phyloP scores from a whole-genome alignment of 805 yeast genomes.

The Hanseniaspora taiwanica region DNA sequence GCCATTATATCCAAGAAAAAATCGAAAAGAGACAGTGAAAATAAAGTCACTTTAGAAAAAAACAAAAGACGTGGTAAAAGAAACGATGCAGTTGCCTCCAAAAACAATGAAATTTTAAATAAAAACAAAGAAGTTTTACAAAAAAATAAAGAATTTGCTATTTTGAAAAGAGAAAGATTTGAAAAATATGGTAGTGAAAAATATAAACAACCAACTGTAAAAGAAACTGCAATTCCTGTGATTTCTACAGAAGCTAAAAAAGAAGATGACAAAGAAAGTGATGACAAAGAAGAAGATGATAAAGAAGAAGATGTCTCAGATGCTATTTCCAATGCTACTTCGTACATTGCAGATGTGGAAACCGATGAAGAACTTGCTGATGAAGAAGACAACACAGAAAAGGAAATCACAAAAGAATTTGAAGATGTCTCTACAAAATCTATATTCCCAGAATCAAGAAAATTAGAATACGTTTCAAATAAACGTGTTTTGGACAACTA shows the following conservation, averaged over 20 bases:
- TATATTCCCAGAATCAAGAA: neutral
- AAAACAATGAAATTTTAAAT: neutral
- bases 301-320: too few relatives aligned
- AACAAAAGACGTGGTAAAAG: neutral
- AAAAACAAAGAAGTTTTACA: neutral
- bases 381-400: neutral
- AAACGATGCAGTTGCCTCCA: neutral
- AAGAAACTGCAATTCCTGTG: neutral
- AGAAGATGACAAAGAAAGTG: neutral
- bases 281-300: neutral
- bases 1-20: neutral
- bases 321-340: too few relatives aligned
- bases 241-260: too few relatives aligned
- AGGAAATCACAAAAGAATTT: neutral
- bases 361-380: too few relatives aligned
- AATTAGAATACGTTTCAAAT: too few relatives aligned
- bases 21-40: neutral
- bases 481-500: too few relatives aligned
- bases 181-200: neutral
- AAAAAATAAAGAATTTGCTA: neutral
- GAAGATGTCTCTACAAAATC: neutral
- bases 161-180: neutral
- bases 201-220: neutral
- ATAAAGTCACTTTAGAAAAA: neutral
- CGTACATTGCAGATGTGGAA: too few relatives aligned